Conservation (phyloP, 176 grass and related monocot genomes). For the Triticum urartu region DNA sequence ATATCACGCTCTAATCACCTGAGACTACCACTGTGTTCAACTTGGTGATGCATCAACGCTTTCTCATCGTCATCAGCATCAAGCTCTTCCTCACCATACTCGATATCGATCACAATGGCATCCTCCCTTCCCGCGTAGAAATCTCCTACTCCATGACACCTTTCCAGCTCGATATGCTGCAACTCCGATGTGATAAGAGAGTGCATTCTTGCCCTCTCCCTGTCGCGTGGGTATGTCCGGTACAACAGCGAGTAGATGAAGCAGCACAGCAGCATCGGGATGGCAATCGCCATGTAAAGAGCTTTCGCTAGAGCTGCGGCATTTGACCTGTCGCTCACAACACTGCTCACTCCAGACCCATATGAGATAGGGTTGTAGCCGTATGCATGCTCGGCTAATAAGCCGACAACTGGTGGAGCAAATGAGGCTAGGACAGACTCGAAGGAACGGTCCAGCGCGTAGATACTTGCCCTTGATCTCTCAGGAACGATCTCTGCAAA, state of each 20-base stretch:
- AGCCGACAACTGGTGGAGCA: constrained; percentile 67
- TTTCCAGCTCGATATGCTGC: constrained; percentile 54
- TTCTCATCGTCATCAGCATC: constrained; percentile 37
- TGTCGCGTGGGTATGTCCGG: constrained; percentile 63
- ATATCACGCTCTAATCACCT: not conserved
- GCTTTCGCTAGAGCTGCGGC: constrained; percentile 74
- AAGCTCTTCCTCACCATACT: constrained; percentile 40
- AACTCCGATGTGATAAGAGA: constrained; percentile 60
- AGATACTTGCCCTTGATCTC: constrained; percentile 84
- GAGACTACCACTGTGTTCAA: constrained; percentile 10
- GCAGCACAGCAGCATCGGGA: constrained; percentile 82
- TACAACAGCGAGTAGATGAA: constrained; percentile 82
- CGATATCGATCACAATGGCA: constrained; percentile 47
- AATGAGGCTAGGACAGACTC: constrained; percentile 83
- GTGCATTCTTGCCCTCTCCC: constrained; percentile 82
- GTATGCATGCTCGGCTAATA: constrained; percentile 67
- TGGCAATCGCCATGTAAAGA: constrained; percentile 67
- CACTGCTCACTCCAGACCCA: not conserved
- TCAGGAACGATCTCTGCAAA: constrained; percentile 93
- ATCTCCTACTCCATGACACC: not conserved
- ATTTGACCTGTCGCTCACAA: constrained; percentile 50
- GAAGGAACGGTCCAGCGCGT: constrained; percentile 81
- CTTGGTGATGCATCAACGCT: constrained; percentile 32
- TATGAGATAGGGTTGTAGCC: constrained; percentile 56
- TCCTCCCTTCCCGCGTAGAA: constrained; percentile 27